These are phyloP conservation scores for Curvularia lunata DNA, from an alignment of 2,329 filamentous ascomycete genomes.

Conservation along the genomic window DNA sequence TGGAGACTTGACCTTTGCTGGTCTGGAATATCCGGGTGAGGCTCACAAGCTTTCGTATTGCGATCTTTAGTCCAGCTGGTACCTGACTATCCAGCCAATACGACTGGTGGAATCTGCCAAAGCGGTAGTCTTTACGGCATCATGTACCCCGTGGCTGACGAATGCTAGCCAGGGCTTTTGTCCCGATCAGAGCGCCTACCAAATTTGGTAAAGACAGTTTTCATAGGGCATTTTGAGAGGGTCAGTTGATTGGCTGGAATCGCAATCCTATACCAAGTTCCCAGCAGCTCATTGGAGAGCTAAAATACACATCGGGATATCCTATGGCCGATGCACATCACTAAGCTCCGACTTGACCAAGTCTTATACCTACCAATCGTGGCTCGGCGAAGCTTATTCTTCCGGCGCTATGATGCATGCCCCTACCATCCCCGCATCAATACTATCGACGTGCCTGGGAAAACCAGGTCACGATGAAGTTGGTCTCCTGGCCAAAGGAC, in stretches of 20 bases:
- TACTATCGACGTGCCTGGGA: neutral
- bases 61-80: neutral
- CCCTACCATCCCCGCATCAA: slow-evolving; percentile 7
- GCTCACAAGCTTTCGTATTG: neutral
- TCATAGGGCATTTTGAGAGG: neutral
- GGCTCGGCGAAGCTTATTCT: slow-evolving; percentile 19
- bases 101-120: neutral
- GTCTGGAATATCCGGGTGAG: neutral
- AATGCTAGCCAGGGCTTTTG: neutral
- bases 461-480: neutral
- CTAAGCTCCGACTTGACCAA: neutral
- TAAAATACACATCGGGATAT: neutral
- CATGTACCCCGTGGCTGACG: neutral
- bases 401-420: slow-evolving; percentile 8
- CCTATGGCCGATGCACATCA: neutral
- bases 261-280: neutral
- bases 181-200: neutral
- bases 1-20: neutral
- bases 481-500: neutral
- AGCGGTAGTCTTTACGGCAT: neutral
- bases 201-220: neutral
- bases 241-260: neutral
- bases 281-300: neutral
- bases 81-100: neutral
- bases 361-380: slow-evolving; percentile 6